Evolutionary conservation across 176 grass and related monocot genomes (phyloP).

Genomic region (Ensete glaucum): DNA sequence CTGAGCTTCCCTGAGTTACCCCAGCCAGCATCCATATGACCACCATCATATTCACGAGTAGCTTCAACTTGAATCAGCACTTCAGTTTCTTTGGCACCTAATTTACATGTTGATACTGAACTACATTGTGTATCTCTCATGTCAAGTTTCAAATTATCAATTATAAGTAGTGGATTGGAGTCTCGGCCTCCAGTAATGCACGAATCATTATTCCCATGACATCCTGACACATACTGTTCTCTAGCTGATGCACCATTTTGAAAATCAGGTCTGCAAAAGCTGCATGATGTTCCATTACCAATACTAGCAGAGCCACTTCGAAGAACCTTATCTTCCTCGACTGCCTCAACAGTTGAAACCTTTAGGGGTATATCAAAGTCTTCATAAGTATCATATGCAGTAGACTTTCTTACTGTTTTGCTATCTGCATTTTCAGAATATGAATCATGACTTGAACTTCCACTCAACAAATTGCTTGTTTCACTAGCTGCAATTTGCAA

Average conservation of each 20-base stretch:
- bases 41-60: slow-evolving; percentile 4
- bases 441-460: slow-evolving; percentile 52
- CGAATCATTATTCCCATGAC: slow-evolving; percentile 44
- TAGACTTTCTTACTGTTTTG: slow-evolving; percentile 30
- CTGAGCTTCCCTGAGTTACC: slow-evolving; percentile 25
- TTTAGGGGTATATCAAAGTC: slow-evolving; percentile 40
- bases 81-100: slow-evolving; percentile 25
- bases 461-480: slow-evolving; percentile 38
- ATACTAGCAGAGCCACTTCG: not conserved
- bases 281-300: not conserved
- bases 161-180: not conserved
- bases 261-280: not conserved
- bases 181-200: slow-evolving; percentile 46
- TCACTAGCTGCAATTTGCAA: slow-evolving; percentile 25
- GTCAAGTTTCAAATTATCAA: not conserved
- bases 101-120: slow-evolving; percentile 43
- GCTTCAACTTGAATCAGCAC: slow-evolving; percentile 5
- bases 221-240: slow-evolving; percentile 22
- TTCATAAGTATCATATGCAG: slow-evolving; percentile 38
- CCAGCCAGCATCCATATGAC: not conserved
- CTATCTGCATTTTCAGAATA: slow-evolving; percentile 54
- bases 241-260: not conserved
- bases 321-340: not conserved
- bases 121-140: slow-evolving; percentile 30
- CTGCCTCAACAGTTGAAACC: not conserved